Evolutionary conservation across 2,329 filamentous ascomycete genomes (phyloP), one percentile per base, ranked within the genome.

Genomic region (Thermochaetoides dissita): DNA sequence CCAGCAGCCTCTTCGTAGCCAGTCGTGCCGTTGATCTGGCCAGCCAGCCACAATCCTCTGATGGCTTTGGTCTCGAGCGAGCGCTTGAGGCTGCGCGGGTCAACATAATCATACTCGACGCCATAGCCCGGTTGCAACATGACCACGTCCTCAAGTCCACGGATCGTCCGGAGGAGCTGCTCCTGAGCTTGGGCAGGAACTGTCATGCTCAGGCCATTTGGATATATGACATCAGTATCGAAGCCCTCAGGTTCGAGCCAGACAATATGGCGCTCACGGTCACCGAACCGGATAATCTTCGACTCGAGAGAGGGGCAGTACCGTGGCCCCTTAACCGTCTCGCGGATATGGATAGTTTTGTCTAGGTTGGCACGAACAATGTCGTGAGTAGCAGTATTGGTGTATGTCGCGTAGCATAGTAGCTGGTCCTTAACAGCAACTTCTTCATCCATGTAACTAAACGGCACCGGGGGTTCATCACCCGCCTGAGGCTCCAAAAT

Each of bases 171-270:
- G n/a, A 98, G 68, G 57, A 93, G 77, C 40, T 80, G 74, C 53
- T 84, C 80, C 59, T 98, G 91, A 0, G 84, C 86, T 43, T 89
- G 85, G 0, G 79, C 80, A 0, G 91, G 91, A 3, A 98, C 79
- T 0, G 91, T 98, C 86, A 96, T 96, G 29, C 87, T 94, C 34
- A 98, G 79, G 1, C 91, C 91, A 55, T 98, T 98, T 0, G 91
- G 91, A 57, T 98, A 98, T 43, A 98, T 80, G 36, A 94, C 71
- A 51, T 93, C 77, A 57, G 76, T 93, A 49, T 88, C 75, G 55
- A 95, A 93, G 2, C 91, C 91, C 67, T 98, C 91, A 0, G 89
- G 91, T 59, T 98, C 91, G 10, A 98, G 76, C 91, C 91, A 98
- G 42, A 98, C 81, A 50, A 94, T 84, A 55, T 98, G 91, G 6